phyloP scores from a whole-genome alignment of 768 basidiomycete species.

The Lentinula sp. region DNA sequence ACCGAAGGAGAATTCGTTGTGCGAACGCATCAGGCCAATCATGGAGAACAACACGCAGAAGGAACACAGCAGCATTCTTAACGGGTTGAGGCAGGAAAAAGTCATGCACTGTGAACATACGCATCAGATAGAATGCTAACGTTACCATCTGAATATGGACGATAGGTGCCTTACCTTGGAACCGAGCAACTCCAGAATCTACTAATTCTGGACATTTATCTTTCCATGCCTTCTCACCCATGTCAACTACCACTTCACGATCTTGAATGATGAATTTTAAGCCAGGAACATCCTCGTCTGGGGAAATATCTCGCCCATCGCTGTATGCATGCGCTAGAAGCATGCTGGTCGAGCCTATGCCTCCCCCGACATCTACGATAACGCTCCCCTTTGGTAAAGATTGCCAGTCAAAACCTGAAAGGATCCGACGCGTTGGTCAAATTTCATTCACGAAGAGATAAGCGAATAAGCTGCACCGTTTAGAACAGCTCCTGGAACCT shows the following conservation, averaged over 20 bases:
- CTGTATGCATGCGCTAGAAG: slow-evolving; percentile 27
- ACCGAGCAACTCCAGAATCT: slow-evolving; percentile 43
- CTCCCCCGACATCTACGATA: slow-evolving; percentile 56
- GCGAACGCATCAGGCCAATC: slow-evolving; percentile 71
- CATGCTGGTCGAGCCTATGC: slow-evolving; percentile 44
- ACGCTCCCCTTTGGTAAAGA: slow-evolving; percentile 37
- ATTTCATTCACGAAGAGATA: not conserved
- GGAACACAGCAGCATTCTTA: slow-evolving; percentile 52
- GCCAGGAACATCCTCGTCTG: slow-evolving; percentile 14
- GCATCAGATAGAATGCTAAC: not conserved
- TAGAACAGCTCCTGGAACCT: slow-evolving; percentile 53
- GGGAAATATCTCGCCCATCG: slow-evolving; percentile 8
- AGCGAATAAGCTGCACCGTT: slow-evolving; percentile 31
- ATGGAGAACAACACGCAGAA: slow-evolving; percentile 67
- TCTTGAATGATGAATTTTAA: slow-evolving; percentile 48
- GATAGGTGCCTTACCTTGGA: slow-evolving; percentile 36
- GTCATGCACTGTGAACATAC: slow-evolving; percentile 48
- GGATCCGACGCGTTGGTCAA: not conserved
- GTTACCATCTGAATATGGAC: not conserved
- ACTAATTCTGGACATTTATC: slow-evolving; percentile 53
- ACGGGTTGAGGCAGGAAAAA: slow-evolving; percentile 66
- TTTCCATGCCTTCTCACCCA: slow-evolving; percentile 53
- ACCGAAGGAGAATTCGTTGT: slow-evolving; percentile 34
- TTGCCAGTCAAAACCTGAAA: slow-evolving; percentile 45
- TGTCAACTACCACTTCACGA: slow-evolving; percentile 38